phyloP scores from a whole-genome alignment of 2,329 filamentous ascomycete genomes.

The Dactylella cylindrospora region DNA sequence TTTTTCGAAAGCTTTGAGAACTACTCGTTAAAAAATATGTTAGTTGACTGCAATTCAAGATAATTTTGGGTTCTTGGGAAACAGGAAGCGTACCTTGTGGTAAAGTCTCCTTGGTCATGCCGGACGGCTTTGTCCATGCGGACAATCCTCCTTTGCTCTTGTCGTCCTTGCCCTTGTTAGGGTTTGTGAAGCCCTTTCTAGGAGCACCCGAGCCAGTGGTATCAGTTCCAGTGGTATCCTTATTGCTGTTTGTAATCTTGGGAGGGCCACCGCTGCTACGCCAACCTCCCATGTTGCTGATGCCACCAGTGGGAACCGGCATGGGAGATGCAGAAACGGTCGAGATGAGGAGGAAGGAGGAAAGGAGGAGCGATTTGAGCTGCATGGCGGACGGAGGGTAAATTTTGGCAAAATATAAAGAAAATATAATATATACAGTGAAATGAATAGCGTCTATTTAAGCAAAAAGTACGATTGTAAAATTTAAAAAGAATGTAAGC shows the following conservation, averaged over 20 bases:
- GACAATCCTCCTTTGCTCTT: not conserved
- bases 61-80: not conserved
- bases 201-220: not conserved
- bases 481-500: no score
- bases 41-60: not conserved
- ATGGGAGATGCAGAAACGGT: conserved; percentile 2
- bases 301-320: conserved; percentile 9
- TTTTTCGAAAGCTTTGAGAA: conserved; percentile 11
- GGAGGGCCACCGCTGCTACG: conserved; percentile 10
- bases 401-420: no score
- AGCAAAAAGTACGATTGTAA: no score
- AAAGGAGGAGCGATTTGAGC: not conserved
- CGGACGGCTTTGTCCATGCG: not conserved
- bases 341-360: conserved; percentile 2
- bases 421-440: no score
- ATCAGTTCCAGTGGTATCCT: not conserved
- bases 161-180: not conserved
- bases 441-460: no score
- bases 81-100: conserved; percentile 2
- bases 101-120: conserved; percentile 15
- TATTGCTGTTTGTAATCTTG: conserved; percentile 1
- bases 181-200: conserved; percentile 7
- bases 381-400: no score
- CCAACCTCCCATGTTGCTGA: conserved; percentile 8
- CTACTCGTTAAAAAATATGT: not conserved